Evolutionary conservation across 2,329 filamentous ascomycete genomes (phyloP).

Genomic region (Xylariaceae sp.): DNA sequence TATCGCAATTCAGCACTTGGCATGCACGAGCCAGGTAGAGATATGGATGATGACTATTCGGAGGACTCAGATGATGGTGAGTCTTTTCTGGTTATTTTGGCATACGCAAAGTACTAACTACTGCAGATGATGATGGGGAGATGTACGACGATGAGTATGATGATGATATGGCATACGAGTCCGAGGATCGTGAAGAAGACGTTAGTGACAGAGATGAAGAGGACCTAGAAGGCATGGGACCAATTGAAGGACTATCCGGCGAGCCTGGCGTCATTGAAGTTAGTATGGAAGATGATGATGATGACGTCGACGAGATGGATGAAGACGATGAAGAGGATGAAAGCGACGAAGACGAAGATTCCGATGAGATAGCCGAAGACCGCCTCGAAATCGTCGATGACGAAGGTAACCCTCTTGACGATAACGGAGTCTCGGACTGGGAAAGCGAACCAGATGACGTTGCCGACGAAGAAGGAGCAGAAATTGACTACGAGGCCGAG

Average conservation of each 20-base stretch:
- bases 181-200: constrained; percentile 75
- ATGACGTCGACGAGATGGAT: constrained; percentile 60
- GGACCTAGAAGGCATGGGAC: constrained; percentile 70
- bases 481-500: constrained; percentile 50
- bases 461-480: constrained; percentile 53
- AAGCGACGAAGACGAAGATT: constrained; percentile 57
- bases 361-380: constrained; percentile 53
- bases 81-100: background rate
- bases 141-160: constrained; percentile 92
- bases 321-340: constrained; percentile 58
- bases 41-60: constrained; percentile 69
- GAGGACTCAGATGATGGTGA: constrained; percentile 65
- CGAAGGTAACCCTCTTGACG: constrained; percentile 54
- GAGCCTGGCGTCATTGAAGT: constrained; percentile 65
- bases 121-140: constrained; percentile 69
- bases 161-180: constrained; percentile 85
- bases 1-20: constrained; percentile 95
- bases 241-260: constrained; percentile 70
- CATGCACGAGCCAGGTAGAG: constrained; percentile 79
- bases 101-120: constrained; percentile 10
- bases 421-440: constrained; percentile 58
- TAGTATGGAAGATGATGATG: constrained; percentile 69
- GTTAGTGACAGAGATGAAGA: constrained; percentile 88
- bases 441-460: constrained; percentile 58
- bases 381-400: constrained; percentile 61